Conservation (phyloP, 129 eudicot species). For the Gnaphalium uliginosum region DNA sequence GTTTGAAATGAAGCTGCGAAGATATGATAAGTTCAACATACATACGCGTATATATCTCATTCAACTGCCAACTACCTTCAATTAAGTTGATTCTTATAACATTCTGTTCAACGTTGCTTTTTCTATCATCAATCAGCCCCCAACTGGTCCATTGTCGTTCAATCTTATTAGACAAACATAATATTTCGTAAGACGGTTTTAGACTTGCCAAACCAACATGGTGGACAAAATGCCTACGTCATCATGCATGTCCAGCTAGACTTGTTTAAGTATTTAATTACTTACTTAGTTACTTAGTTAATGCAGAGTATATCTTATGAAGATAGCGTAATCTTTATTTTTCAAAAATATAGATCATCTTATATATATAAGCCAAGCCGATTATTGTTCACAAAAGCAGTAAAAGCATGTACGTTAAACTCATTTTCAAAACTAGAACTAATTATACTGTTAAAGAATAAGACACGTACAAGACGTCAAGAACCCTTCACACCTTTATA, state of each 20-base stretch:
- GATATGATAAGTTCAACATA: background rate
- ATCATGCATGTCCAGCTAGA: background rate
- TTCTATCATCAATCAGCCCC: constrained; percentile 17
- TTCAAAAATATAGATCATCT: background rate
- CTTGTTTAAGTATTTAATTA: background rate
- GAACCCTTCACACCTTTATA: constrained; percentile 4
- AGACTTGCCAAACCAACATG: constrained; percentile 21
- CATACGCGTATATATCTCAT: background rate
- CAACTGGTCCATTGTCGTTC: background rate
- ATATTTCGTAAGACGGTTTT: constrained; percentile 2
- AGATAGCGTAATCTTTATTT: background rate
- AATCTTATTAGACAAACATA: background rate
- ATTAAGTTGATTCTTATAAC: constrained; percentile 4
- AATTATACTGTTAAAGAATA: no score
- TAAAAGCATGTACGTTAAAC: background rate
- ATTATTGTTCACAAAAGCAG: no score
- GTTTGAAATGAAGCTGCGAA: background rate
- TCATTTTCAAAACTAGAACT: constrained; percentile 3
- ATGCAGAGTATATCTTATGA: background rate
- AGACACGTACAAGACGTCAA: no score
- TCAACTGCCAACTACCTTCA: constrained; percentile 28
- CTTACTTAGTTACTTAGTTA: no score
- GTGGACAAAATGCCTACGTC: constrained; percentile 14
- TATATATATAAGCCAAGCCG: no score
- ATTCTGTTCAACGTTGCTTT: constrained; percentile 24